Conservation (phyloP, 108 stramenopile genomes). For the Phaeodactylum tricornutum region DNA sequence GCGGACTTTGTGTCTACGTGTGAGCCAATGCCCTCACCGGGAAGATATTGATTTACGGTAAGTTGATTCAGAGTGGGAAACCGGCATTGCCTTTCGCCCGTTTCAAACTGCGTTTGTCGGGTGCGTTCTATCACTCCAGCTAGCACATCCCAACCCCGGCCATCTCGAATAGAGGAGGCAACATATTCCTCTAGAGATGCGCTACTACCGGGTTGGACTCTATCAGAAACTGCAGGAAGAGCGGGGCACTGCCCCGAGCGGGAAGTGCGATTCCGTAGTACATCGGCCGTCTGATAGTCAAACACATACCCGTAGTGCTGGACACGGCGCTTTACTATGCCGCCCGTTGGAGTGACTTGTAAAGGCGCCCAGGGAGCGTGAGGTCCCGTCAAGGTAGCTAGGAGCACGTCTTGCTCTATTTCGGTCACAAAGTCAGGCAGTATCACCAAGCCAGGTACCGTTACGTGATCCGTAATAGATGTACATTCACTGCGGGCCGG, state of each 20-base stretch:
- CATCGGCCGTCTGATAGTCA: constrained; percentile 82
- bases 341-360: constrained; percentile 47
- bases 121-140: constrained; percentile 61
- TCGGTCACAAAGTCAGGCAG: constrained; percentile 46
- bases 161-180: constrained; percentile 20
- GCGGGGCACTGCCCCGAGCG: constrained; percentile 34
- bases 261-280: constrained; percentile 38
- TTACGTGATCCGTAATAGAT: constrained; percentile 47
- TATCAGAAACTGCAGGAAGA: constrained; percentile 26
- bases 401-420: constrained; percentile 50
- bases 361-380: constrained; percentile 80
- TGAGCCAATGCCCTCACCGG: constrained; percentile 82
- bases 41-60: constrained; percentile 78
- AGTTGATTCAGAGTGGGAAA: constrained; percentile 68
- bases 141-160: constrained; percentile 61
- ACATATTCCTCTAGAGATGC: constrained; percentile 33
- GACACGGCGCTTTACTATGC: constrained; percentile 55
- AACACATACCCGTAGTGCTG: constrained; percentile 93
- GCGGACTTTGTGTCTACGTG: constrained; percentile 82
- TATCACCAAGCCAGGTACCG: constrained; percentile 53
- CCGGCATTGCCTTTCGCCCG: neutral
- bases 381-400: constrained; percentile 69
- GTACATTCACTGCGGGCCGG: constrained; percentile 73
- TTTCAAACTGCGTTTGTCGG: constrained; percentile 23
- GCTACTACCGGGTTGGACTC: constrained; percentile 9